phyloP scores from a whole-genome alignment of 306 rosid species.

The Fragaria vesca region DNA sequence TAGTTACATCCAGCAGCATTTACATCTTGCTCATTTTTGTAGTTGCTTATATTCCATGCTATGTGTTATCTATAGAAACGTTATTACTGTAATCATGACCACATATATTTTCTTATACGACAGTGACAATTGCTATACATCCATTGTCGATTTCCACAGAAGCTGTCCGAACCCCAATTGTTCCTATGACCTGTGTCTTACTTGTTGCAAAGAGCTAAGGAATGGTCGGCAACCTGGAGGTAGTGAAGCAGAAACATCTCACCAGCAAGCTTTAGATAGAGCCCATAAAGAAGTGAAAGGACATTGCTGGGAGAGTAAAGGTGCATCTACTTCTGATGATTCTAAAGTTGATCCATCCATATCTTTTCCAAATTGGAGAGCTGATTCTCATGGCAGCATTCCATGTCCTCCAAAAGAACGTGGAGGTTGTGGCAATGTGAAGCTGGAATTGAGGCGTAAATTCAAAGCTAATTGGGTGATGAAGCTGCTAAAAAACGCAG shows the following conservation, averaged over 20 bases:
- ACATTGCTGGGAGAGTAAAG: slow-evolving; percentile 18
- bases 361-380: slow-evolving; percentile 36
- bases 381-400: slow-evolving; percentile 39
- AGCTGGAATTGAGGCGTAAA: slow-evolving; percentile 33
- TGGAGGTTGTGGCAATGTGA: slow-evolving; percentile 48
- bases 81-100: slow-evolving; percentile 4
- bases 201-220: slow-evolving; percentile 56
- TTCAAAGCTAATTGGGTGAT: slow-evolving; percentile 34
- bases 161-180: slow-evolving; percentile 50
- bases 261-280: slow-evolving; percentile 26
- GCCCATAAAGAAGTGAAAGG: slow-evolving; percentile 21
- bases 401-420: slow-evolving; percentile 46
- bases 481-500: slow-evolving; percentile 31
- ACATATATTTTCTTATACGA: neutral
- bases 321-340: slow-evolving; percentile 14
- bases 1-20: too few species aligned
- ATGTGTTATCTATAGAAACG: neutral
- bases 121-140: slow-evolving; percentile 49
- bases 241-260: slow-evolving; percentile 26
- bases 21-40: neutral
- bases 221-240: slow-evolving; percentile 33
- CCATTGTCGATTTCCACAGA: slow-evolving; percentile 50
- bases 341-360: neutral
- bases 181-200: slow-evolving; percentile 57
- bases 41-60: neutral